Conservation (phyloP, 2,329 filamentous ascomycete species). For the Colletotrichum sp. region DNA sequence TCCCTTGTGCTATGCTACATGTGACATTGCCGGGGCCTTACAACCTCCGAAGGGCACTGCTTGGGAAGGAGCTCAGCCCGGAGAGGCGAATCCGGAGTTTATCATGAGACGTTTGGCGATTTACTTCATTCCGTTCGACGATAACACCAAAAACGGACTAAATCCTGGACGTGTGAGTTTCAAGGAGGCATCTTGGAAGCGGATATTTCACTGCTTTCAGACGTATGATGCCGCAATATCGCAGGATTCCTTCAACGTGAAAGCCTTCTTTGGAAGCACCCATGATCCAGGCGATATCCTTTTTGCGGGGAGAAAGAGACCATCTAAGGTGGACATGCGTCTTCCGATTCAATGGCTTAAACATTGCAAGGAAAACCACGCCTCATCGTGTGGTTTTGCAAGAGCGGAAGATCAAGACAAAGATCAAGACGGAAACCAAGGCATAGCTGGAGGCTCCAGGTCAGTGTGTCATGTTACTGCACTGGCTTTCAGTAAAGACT, state of each 20-base stretch:
- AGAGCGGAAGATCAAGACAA: no score
- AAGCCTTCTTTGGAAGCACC: background rate
- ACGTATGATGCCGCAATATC: background rate
- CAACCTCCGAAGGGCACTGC: background rate
- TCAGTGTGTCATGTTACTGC: background rate
- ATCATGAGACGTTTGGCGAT: background rate
- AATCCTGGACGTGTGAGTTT: background rate
- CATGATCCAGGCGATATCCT: background rate
- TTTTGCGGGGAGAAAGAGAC: background rate
- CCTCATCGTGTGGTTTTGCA: background rate
- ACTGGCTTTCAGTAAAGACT: background rate
- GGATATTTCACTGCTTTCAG: background rate
- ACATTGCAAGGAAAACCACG: background rate
- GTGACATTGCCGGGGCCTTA: background rate
- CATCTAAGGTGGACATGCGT: background rate
- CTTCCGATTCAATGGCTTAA: background rate
- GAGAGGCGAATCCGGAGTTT: background rate
- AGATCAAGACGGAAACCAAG: no score
- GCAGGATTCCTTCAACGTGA: background rate
- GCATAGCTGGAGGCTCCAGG: no score
- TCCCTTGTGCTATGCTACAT: background rate
- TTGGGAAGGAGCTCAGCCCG: background rate
- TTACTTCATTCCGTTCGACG: background rate
- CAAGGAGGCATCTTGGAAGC: background rate
- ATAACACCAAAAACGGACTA: background rate